Evolutionary conservation across 2,329 filamentous ascomycete species (phyloP), one percentile per base, ranked within the genome.

Genomic region (Onygenales sp.): DNA sequence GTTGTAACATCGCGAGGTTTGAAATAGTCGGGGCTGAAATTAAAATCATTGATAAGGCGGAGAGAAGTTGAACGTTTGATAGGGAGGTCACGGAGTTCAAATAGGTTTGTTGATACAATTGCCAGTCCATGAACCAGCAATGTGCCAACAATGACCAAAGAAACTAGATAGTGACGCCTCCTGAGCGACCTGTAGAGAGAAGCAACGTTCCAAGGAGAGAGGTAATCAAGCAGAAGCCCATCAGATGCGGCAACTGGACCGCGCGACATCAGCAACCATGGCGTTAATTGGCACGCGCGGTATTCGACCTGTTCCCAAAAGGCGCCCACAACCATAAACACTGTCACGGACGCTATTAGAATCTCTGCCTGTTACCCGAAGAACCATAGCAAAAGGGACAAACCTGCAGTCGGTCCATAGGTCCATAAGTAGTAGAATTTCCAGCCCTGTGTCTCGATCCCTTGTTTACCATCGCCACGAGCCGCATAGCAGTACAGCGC

Each of bases 341-440:
- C 47, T 50, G 47, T 41, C 43, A 48, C 51, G 38, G 38, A 49
- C 51, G 45, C 14, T 41, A 46, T 53, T 48, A 47, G 21, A n/a
- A 47, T 48, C 43, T 49, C 36, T 32, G 45, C 43, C 45, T 42
- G 43, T 33, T 42, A 42, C 11, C 51, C 27, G 35, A 49, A 48
- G 27, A 43, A 6, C 14, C 14, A 4, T 49, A 33, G 14, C 43
- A 38, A 47, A 41, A n/a, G 17, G 14, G n/a, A 44, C 52, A 44
- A 43, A 50, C 52, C 52, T 54, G 52, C 46, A 54, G 52, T 54
- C n/a, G 52, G 45, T 32, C 52, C 52, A 39, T 50, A 54, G 13
- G 52, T 50, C 52, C 52, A 54, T 33, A 51, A 35, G 47, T 54
- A 54, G 41, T 54, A 50, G 11, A 48, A 45, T 9, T 50, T 54